Base-by-base conservation (phyloP, 1,139 yeast genomes). In the Nadsonia commutata region DNA sequence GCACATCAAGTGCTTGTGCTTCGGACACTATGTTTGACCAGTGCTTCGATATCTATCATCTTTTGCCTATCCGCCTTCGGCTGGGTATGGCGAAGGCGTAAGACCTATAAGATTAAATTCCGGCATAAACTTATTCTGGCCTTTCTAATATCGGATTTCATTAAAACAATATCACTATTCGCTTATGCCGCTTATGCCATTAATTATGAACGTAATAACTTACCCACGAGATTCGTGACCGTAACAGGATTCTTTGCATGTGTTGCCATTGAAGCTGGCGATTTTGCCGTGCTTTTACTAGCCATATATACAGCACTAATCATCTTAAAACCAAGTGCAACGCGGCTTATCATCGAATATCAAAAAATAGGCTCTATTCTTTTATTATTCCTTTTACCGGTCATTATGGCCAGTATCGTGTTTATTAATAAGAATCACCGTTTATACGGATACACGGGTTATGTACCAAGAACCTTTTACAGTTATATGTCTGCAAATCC, bases 401-500 rank as follows among this genome's bases (percentile, higher is more conserved):
- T 40, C 1, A 17, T 42, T 13, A 22, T 38, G 41, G 39, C 44
- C 11, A 36, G 41, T 1, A 19, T 42, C 16, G 44, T 41, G 22
- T 42, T 42, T 42, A 36, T 27, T 1, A 40, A 40, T 3, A 20
- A 36, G 6, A 16, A 20, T n/a, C 36, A 38, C 27, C 27, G 37
- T 3, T 37, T 40, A 16, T 40, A 38, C 33, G 44, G 44, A 8
- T 42, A 31, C 17, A 33, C 41, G 18, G 44, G 44, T 2, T 42
- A 38, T 13, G 39, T 38, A 18, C 44, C 44, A 3, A 38, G 33
- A 18, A 40, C 39, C 2, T 36, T 40, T 16, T 42, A 22, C 36
- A 40, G 37, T n/a, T 85, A 81, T 57, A 64, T 86, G 43, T 90
- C 95, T 0, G 74, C 76, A 43, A 52, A 66, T 2, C 94, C 94